Evolutionary conservation across 169 alveolate genomes (phyloP), one percentile per base, ranked within the genome.

Genomic region (Babesia ovata): DNA sequence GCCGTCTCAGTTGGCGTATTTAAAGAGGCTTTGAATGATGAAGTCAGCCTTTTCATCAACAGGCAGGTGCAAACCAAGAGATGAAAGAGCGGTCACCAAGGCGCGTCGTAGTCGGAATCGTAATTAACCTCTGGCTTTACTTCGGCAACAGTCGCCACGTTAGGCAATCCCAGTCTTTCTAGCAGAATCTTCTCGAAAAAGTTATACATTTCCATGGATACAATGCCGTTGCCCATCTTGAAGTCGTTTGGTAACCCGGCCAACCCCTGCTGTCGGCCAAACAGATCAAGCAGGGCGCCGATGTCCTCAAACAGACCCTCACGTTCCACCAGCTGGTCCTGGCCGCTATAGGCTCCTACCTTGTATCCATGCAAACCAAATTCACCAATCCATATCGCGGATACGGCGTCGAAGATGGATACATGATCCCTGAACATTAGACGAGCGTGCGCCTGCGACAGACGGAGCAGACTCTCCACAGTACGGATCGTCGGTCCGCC

Each of bases 391-490:
- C 79, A 78, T 21, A 78, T 78, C 57, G 70, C 82, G 19, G 83
- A 78, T 12, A 78, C 87, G 14, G 74, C 94, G 88, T 95, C 98
- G 76, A 84, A 90, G 9, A 88, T 69, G 29, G 74, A 74, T 6
- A 92, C 93, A 4, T 59, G 70, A 45, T 90, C 71, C 69, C 91
- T 93, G 50, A 58, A 67, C 94, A 95, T 85, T 24, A 95, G 86
- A 36, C 97, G 84, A 3, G 98, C 96, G 85, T 95, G 98, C 29
- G 98, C 99, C 89, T 96, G 96, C 63, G 96, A 79, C 36, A 96
- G 74, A 62, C 99, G 84, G 8, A 94, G 91, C 42, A 96, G 79
- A 54, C 96, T 89, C 71, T 96, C 99, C 22, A 96, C 53, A 70
- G 92, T 90, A 63, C 99, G 77, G 13, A 95, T 77, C 14, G 98